phyloP scores from a whole-genome alignment of 306 rosid species.

The Urtica urens region DNA sequence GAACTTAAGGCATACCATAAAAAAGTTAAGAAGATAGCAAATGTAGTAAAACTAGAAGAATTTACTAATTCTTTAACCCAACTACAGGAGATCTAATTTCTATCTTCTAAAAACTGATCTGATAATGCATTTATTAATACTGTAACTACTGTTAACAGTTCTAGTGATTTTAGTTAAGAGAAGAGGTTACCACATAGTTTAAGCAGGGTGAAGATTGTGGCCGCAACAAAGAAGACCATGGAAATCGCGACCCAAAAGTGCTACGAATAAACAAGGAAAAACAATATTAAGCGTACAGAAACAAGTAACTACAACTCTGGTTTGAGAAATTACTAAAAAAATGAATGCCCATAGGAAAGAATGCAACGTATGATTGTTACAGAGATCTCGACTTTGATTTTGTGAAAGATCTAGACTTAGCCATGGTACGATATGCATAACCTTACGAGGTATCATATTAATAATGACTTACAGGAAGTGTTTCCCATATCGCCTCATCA shows the following conservation, averaged over 20 bases:
- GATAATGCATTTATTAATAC: too few relatives aligned
- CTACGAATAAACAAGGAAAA: slow-evolving; percentile 35
- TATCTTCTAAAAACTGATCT: too few relatives aligned
- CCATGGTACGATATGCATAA: background rate
- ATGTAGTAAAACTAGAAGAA: background rate
- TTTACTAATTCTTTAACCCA: background rate
- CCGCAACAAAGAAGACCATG: slow-evolving; percentile 95
- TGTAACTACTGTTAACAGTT: too few relatives aligned
- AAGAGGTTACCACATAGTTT: slow-evolving; percentile 64
- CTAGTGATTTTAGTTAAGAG: too few relatives aligned
- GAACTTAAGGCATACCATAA: background rate
- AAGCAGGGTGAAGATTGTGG: slow-evolving; percentile 76
- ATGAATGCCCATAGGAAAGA: background rate
- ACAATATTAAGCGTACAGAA: slow-evolving; percentile 11
- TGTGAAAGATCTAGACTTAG: background rate
- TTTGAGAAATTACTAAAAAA: background rate
- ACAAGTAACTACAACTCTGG: background rate
- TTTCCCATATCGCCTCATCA: slow-evolving; percentile 92
- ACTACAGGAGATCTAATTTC: slow-evolving; percentile 1
- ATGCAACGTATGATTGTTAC: background rate
- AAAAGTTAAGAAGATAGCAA: background rate
- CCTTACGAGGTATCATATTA: background rate
- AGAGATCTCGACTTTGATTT: background rate
- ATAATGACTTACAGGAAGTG: slow-evolving; percentile 75
- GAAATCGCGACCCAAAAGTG: slow-evolving; percentile 99